Conservation (phyloP, 371 early-diverging fungal species). For the Umbelopsis sp. region DNA sequence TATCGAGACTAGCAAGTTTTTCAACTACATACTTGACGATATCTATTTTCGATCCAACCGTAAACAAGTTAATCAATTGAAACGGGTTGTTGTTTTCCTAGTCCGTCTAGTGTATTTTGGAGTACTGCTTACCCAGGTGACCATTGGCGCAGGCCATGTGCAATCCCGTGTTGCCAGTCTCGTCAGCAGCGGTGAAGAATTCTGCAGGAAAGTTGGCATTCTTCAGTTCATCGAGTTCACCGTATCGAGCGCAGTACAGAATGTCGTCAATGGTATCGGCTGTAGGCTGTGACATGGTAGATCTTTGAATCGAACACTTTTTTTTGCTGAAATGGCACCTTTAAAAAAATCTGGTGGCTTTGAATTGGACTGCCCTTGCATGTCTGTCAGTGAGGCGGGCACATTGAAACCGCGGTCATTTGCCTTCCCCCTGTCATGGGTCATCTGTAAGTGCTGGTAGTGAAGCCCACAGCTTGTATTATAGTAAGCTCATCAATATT, state of each 20-base stretch:
- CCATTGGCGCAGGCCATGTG: constrained; percentile 89
- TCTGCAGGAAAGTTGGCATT: constrained; percentile 44
- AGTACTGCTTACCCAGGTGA: constrained; percentile 57
- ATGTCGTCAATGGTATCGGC: constrained; percentile 57
- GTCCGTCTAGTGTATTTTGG: too few relatives aligned
- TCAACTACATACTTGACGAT: constrained; percentile 59
- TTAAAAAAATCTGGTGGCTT: constrained; percentile 16
- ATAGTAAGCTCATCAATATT: not conserved
- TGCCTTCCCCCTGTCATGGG: not conserved
- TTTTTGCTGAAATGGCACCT: not conserved
- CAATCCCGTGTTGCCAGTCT: constrained; percentile 74
- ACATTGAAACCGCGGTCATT: not conserved
- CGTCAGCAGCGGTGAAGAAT: constrained; percentile 43
- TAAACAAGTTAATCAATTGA: not conserved
- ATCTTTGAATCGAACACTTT: not conserved
- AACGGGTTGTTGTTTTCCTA: not conserved
- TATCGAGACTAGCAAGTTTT: constrained; percentile 34
- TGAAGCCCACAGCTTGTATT: not conserved
- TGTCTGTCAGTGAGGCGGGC: not conserved
- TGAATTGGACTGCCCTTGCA: not conserved
- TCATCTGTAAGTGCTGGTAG: constrained; percentile 1
- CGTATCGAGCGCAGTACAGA: constrained; percentile 75
- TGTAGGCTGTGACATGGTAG: constrained; percentile 24
- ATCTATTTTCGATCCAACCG: constrained; percentile 33
- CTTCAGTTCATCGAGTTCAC: constrained; percentile 76